phyloP scores from a whole-genome alignment of 306 rosid genomes.

The Parietaria judaica region DNA sequence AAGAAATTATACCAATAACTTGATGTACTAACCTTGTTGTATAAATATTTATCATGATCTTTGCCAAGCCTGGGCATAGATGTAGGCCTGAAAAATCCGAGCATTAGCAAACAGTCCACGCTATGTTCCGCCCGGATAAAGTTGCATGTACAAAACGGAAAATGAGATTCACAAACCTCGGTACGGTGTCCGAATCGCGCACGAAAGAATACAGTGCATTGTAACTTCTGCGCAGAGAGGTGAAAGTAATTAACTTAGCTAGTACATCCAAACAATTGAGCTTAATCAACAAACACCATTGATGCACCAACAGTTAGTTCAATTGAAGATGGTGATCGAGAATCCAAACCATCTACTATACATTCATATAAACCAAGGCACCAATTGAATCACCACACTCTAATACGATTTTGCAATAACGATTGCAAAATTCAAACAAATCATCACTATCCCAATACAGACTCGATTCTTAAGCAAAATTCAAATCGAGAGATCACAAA shows the following conservation, averaged over 20 bases:
- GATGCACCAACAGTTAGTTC: too few relatives aligned
- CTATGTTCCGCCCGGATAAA: not conserved
- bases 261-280: constrained; percentile 13
- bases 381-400: too few relatives aligned
- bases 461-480: constrained; percentile 3
- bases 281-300: not conserved
- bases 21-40: constrained; percentile 55
- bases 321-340: too few relatives aligned
- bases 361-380: too few relatives aligned
- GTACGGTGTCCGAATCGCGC: constrained; percentile 23
- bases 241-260: constrained; percentile 12
- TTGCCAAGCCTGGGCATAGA: constrained; percentile 34
- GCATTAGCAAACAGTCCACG: constrained; percentile 21
- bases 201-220: constrained; percentile 26
- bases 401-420: too few relatives aligned
- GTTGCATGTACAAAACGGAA: constrained; percentile 7
- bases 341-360: too few relatives aligned
- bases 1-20: constrained; percentile 7
- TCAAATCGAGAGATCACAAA: not conserved
- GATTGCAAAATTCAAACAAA: not conserved
- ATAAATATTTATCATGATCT: constrained; percentile 33
- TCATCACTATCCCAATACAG: constrained; percentile 2
- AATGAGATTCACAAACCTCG: constrained; percentile 43
- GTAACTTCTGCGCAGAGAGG: constrained; percentile 35
- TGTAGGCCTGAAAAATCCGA: constrained; percentile 53